A percentile compares a stretch with the other conserved stretches of the same genome.
Evolutionary conservation across 2,329 filamentous ascomycete species (phyloP).

Genomic region (Domatiomyces globalis): DNA sequence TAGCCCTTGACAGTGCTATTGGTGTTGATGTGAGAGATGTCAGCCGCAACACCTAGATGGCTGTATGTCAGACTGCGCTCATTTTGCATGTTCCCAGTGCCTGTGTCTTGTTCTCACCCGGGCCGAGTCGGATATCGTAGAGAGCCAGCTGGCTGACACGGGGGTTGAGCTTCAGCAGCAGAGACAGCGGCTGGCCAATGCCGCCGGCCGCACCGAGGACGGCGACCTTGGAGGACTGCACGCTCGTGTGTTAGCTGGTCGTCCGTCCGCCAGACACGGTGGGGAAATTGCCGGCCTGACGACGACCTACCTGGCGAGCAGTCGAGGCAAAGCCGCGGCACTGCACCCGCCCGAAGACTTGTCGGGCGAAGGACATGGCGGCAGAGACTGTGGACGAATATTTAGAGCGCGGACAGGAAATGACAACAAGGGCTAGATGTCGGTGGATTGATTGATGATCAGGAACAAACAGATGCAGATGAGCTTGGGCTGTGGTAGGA

Average conservation of each 20-base stretch:
- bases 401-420: neutral
- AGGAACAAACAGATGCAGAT: neutral
- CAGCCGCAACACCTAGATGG: slow-evolving; percentile 76
- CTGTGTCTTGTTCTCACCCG: slow-evolving; percentile 48
- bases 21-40: slow-evolving; percentile 98
- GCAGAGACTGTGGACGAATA: neutral
- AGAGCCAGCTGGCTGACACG: slow-evolving; percentile 85
- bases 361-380: slow-evolving; percentile 16
- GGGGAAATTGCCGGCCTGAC: slow-evolving; percentile 3
- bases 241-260: neutral
- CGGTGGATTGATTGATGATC: neutral
- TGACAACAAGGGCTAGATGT: neutral
- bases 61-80: slow-evolving; percentile 2
- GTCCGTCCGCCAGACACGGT: neutral
- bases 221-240: slow-evolving; percentile 86
- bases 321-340: slow-evolving; percentile 70
- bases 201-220: slow-evolving; percentile 94
- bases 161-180: slow-evolving; percentile 97
- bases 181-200: slow-evolving; percentile 94
- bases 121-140: slow-evolving; percentile 91
- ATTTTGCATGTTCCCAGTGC: neutral
- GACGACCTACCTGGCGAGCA: slow-evolving; percentile 53
- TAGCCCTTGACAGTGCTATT: slow-evolving; percentile 90
- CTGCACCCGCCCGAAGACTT: slow-evolving; percentile 43
- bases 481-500: too few relatives aligned